phyloP scores from a whole-genome alignment of 345 rosid species.

The Diplotaxis tenuifolia region DNA sequence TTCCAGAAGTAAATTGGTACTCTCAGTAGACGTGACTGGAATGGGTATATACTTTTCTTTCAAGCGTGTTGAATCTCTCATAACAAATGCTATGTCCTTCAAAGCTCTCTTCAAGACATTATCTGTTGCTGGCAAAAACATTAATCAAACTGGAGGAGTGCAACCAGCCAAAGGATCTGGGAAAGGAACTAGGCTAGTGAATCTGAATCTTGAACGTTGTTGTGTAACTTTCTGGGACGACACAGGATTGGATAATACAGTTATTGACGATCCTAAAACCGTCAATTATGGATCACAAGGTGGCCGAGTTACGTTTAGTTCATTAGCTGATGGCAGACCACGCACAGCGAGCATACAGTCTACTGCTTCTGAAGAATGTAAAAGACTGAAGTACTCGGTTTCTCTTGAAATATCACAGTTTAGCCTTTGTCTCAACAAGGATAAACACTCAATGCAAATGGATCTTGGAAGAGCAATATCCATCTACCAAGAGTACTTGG shows the following conservation, averaged over 20 bases:
- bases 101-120: constrained; percentile 62
- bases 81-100: constrained; percentile 66
- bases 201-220: constrained; percentile 80
- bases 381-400: constrained; percentile 64
- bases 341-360: constrained; percentile 72
- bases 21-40: constrained; percentile 82
- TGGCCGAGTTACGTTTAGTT: constrained; percentile 64
- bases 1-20: constrained; percentile 63
- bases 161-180: constrained; percentile 62
- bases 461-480: constrained; percentile 90
- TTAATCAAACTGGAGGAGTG: constrained; percentile 45
- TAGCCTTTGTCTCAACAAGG: constrained; percentile 73
- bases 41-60: constrained; percentile 70
- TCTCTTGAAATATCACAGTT: constrained; percentile 79
- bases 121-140: constrained; percentile 51
- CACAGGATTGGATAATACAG: constrained; percentile 59
- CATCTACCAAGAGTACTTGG: constrained; percentile 70
- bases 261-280: constrained; percentile 83
- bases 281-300: constrained; percentile 99
- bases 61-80: constrained; percentile 74
- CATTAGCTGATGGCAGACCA: constrained; percentile 72
- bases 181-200: constrained; percentile 74
- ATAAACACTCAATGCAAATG: constrained; percentile 77
- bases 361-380: constrained; percentile 48
- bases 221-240: constrained; percentile 68